Base-by-base conservation (phyloP, 2,329 filamentous ascomycete genomes). In the Lachnellula occidentalis region DNA sequence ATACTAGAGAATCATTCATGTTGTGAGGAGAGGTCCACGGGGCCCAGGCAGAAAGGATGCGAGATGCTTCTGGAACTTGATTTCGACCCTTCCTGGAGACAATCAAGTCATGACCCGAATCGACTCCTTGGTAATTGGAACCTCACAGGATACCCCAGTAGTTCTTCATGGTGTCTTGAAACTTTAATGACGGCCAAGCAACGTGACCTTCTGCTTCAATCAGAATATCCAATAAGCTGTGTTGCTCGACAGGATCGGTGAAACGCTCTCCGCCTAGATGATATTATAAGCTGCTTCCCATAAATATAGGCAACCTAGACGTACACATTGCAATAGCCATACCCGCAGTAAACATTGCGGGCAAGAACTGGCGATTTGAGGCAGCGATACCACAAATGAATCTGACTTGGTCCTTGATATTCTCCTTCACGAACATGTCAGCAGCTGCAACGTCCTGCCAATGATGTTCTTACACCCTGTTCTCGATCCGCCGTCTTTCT, bases 201-300 rank as follows among this genome's bases (percentile, higher is more conserved):
- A 79, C 72, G 15, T 76, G 72, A 27, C 62, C 66, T 59, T 81
- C 77, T 4, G 76, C 77, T 56, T 69, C 71, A 47, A 66, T 66
- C 48, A 82, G 66, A 3, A 79, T 69, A 15, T 74, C 70, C 21
- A 79, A 57, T 31, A 80, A 56, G 6, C 74, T 76, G 45, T 73
- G 68, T 57, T 80, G 78, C 48, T 80, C 77, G 15, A 55, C 53
- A 9, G 65, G 66, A 34, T 76, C 70, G 4, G 67, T 69, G 52
- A 81, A 80, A 45, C 74, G 72, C 56, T 80, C 78, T 8, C 67
- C 67, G 50, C 54, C 54, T 56, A 39, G 7, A 34, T 14, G 7
- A 8, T 1, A 24, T n/a, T 49, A 7, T 15, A 21, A 36, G 34
- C 34, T 15, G 9, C 4, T 15, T 24, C 27, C 27, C 19, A 27